Base-by-base conservation (phyloP, 345 rosid genomes). In the Citrus hindsii region DNA sequence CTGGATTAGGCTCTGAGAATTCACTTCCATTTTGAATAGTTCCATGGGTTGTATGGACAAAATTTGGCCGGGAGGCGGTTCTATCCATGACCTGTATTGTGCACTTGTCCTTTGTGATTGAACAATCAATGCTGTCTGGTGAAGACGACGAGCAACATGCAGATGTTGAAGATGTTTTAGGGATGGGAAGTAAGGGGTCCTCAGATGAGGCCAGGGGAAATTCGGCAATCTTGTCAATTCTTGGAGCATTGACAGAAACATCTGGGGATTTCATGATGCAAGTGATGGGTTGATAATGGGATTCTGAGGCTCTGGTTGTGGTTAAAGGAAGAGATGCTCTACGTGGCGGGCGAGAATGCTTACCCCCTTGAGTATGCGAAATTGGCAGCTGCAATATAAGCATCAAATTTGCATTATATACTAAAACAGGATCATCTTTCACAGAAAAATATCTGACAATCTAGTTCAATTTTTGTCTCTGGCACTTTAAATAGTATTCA, bases 101-200 rank as follows among this genome's bases (percentile, higher is more conserved):
- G 78, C 98, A 94, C 84, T 92, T 93, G 85, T 95, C 98, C 85
- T 93, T 92, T 4, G 98, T 92, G 82, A 89, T 89, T 35, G 94
- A 93, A 55, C 81, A 60, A 80, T 88, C 86, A 19, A 79, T 68
- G 70, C 73, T 83, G 16, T 78, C 72, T 21, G 81, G 83, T 3
- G 88, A 83, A 70, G 82, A 75, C 12, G 83, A 83, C 25, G 87
- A 90, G 59, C 88, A 92, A 77, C 86, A 84, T 4, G 89, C 87
- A 32, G 85, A 86, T 40, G 79, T 75, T 33, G 82, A 85, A 48
- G 91, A 86, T 27, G 86, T 78, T 81, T 63, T 75, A 46, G 67
- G 82, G 77, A 74, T 63, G 24, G 77, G 89, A 35, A 79, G 77
- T 76, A 87, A 83, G 53, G 91, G 75, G 64, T 88, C 90, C 18